Base-by-base conservation (phyloP, 1,139 yeast species). In the Hyphopichia wangnamkhiaoensis region DNA sequence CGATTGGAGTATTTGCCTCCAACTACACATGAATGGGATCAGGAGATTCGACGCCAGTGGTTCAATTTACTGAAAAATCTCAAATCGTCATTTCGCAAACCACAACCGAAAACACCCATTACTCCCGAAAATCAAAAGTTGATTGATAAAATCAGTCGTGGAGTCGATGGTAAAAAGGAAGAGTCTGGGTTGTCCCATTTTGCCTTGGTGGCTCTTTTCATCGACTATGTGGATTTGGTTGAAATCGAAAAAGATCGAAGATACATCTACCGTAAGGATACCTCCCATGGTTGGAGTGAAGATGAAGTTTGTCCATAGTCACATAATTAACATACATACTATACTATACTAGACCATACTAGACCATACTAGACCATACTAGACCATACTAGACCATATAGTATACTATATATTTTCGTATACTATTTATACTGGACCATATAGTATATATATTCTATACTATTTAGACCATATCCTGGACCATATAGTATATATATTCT, bases 91-190 rank as follows among this genome's bases (percentile, higher is more conserved):
- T 88, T 84, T 59, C 75, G 86, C 41, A 82, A 80, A 49, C 95
- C 95, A 1, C 61, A 74, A 1, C 95, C 95, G 1, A 83, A 84
- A 17, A 64, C 80, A 1, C 63, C 65, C 18, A 57, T 87, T 57
- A 74, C 78, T n/a, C 71, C 69, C n/a, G 82, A 77, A 27, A 76
- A 76, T 41, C 71, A 71, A 31, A 78, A 77, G 52, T 58, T 69
- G 42, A 65, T 88, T 32, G 95, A 88, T 59, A 77, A 85, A 39
- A 83, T 88, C 37, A 71, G 79, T 37, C 73, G 95, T 48, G 94
- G 95, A 5, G 95, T 87, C 12, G 95, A 88, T 59, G 96, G 95
- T 7, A 75, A 82, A 37, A 77, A 82, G 53, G 88, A 80, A 37
- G 81, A 63, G 21, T 75, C 76, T 26, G 95, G 94, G 1, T 68